Percentiles rank a stretch among this genome's conserved stretches.
phyloP scores from a whole-genome alignment of 768 basidiomycete species.

The Tricholoma terreum region DNA sequence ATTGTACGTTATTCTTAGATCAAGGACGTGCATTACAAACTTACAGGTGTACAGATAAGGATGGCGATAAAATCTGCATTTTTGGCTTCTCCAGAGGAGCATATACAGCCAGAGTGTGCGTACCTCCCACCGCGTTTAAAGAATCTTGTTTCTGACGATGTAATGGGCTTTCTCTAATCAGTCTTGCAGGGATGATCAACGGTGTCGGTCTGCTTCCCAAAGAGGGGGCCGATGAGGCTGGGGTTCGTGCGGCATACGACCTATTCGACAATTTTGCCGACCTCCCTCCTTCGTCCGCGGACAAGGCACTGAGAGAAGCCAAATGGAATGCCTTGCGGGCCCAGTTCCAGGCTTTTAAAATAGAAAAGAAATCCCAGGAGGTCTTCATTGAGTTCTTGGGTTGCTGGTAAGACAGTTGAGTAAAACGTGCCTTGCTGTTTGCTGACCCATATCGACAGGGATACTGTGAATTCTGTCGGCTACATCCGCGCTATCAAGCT shows the following conservation, averaged over 20 bases:
- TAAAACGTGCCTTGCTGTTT: background rate
- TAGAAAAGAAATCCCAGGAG: background rate
- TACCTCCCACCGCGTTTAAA: background rate
- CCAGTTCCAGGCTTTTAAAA: background rate
- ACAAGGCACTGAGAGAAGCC: background rate
- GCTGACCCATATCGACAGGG: background rate
- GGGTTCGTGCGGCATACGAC: background rate
- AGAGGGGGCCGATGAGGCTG: background rate
- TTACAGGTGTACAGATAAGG: background rate
- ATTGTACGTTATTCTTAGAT: background rate
- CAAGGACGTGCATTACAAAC: background rate
- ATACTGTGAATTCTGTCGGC: slow-evolving; percentile 1
- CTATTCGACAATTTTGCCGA: background rate
- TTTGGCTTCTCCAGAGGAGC: slow-evolving; percentile 5
- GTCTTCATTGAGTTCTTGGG: slow-evolving; percentile 1
- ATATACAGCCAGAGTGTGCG: slow-evolving; percentile 3
- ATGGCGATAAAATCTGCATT: slow-evolving; percentile 5
- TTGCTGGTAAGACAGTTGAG: background rate
- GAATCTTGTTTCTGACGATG: background rate
- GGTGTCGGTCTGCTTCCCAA: slow-evolving; percentile 3
- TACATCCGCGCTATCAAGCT: slow-evolving; percentile 23
- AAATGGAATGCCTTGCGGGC: background rate
- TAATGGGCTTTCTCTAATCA: background rate
- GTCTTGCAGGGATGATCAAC: slow-evolving; percentile 6
- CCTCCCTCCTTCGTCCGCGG: background rate